Evolutionary conservation across 73 alveolate genomes (phyloP).

Genomic region (Paramecium octaurelia): DNA sequence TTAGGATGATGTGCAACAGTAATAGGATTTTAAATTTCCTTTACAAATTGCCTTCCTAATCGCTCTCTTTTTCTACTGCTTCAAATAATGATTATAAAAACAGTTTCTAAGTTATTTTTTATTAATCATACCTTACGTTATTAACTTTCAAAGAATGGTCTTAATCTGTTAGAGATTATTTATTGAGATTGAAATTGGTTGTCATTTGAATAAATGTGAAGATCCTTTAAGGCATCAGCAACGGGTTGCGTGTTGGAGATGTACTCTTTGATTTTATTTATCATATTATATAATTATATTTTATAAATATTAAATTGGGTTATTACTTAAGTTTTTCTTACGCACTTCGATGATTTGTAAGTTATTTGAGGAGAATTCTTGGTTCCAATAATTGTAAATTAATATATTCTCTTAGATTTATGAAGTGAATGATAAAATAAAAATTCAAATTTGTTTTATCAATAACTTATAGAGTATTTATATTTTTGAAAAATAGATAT

Average conservation of each 20-base stretch:
- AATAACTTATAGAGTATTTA: neutral
- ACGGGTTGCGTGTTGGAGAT: neutral
- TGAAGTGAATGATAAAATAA: constrained; percentile 21
- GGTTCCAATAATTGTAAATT: neutral
- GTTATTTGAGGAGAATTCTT: constrained; percentile 44
- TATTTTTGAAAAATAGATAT: neutral
- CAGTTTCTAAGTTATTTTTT: neutral
- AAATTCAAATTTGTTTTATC: neutral
- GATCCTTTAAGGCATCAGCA: neutral
- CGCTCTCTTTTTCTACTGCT: neutral
- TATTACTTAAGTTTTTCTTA: neutral
- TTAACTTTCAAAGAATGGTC: neutral
- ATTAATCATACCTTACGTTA: neutral
- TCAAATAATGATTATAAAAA: neutral
- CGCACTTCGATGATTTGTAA: neutral
- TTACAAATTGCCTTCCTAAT: neutral
- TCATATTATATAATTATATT: neutral
- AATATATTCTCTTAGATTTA: neutral
- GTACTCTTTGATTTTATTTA: neutral
- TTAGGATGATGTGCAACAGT: neutral
- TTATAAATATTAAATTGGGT: neutral
- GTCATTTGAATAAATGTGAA: neutral
- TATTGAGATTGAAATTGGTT: neutral
- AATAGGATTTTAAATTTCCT: neutral
- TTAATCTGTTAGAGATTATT: neutral